A percentile compares a stretch with the other conserved stretches of the same genome.
phyloP scores from a whole-genome alignment of 2,329 filamentous ascomycete species.

The Fusarium humuli region DNA sequence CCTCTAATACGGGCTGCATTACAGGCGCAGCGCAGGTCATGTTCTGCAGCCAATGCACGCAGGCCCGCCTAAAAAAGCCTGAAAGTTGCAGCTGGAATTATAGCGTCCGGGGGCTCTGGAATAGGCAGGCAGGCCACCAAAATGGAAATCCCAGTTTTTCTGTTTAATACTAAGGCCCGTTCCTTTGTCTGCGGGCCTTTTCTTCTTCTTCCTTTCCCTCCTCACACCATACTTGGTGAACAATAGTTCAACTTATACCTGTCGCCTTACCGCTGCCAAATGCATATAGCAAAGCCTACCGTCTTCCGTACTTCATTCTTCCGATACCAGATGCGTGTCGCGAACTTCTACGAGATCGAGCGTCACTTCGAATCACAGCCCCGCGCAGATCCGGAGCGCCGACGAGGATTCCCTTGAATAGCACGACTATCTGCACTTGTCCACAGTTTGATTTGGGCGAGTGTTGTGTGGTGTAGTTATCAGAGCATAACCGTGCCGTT shows the following conservation, averaged over 20 bases:
- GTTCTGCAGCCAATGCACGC: constrained; percentile 23
- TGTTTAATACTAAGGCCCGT: constrained; percentile 39
- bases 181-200: constrained; percentile 27
- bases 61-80: constrained; percentile 36
- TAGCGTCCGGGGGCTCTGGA: constrained; percentile 20
- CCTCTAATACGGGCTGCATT: constrained; percentile 18
- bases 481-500: constrained; percentile 37
- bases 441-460: constrained; percentile 24
- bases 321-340: constrained; percentile 68
- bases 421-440: constrained; percentile 40
- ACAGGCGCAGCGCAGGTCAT: constrained; percentile 8
- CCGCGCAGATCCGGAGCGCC: constrained; percentile 69
- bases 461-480: constrained; percentile 36
- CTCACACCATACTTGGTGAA: constrained; percentile 48
- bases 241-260: constrained; percentile 25
- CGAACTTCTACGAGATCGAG: constrained; percentile 61
- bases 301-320: constrained; percentile 61
- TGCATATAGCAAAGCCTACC: constrained; percentile 65
- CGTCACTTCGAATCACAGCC: constrained; percentile 63
- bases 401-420: constrained; percentile 63
- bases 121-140: constrained; percentile 39
- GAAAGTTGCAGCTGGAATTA: constrained; percentile 21
- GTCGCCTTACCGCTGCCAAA: constrained; percentile 55
- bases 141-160: constrained; percentile 29
- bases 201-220: constrained; percentile 35